Base-by-base conservation (phyloP, 75 land plant genomes). In the Pinus albicaulis region DNA sequence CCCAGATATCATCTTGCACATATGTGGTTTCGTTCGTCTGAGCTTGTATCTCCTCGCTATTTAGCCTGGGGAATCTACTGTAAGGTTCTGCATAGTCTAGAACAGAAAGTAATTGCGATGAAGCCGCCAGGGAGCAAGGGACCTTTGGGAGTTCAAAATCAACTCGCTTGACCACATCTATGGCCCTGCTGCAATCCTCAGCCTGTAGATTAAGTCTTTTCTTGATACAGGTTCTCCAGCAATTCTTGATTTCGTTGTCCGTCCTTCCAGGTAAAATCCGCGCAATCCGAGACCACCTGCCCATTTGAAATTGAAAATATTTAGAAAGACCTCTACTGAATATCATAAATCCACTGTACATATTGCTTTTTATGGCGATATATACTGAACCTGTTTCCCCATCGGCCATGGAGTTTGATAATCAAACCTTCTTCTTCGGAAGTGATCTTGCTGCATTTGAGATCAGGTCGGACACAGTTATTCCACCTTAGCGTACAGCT, bases 241-340 rank as follows among this genome's bases (percentile, higher is more conserved):
- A 76, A 55, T 76, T 76, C 64, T 76, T 76, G 13, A 76, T 76
- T 65, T 57, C 68, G 55, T 76, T 76, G 69, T 76, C 77, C 1
- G 77, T 61, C 41, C 77, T 60, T 44, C 70, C 77, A 0, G 68
- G 69, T 44, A 76, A 44, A 26, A 36, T 41, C 22, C 22, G 3
- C 4, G 69, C 69, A 61, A 76, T 76, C 15, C 59, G 52, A 48
- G 52, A 48, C 52, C 52, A 48, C 52, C 53, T 48, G 53, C 12
- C 11, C 12, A 48, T 48, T 48, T 48, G 53, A 48, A 48, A 48
- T 48, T 48, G 53, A 12, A 48, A 10, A 10, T 11, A 48, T 10
- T 48, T 48, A 48, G 53, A 48, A 48, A 48, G 53, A 48, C 12
- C 12, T 48, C 11, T 48, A 48, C 0, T 48, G 53, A 48, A 10